Percentiles rank a stretch among this genome's conserved stretches.
These are phyloP conservation scores for Aspergillus mulundensis DNA, from an alignment of 495 filamentous ascomycete species.

Conservation along the genomic window DNA sequence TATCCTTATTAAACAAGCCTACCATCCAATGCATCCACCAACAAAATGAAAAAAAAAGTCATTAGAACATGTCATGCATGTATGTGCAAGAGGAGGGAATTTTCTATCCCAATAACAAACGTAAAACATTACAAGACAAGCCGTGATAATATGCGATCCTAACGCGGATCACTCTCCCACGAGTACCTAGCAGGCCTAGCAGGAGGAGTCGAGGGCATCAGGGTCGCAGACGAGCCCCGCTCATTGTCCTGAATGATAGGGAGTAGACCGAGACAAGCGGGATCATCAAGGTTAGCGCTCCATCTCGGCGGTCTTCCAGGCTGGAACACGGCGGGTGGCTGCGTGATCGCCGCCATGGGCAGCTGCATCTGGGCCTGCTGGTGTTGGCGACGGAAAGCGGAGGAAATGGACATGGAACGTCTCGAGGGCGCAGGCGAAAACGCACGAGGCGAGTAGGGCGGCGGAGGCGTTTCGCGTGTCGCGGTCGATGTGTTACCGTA, in stretches of 20 bases:
- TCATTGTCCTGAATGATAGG: slow-evolving; percentile 2
- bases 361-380: slow-evolving; percentile 3
- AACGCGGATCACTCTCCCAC: slow-evolving; percentile 26
- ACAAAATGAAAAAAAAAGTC: not conserved
- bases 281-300: slow-evolving; percentile 1
- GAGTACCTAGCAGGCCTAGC: slow-evolving; percentile 23
- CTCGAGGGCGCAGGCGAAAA: slow-evolving; percentile 26
- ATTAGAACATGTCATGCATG: not conserved
- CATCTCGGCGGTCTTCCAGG: not conserved
- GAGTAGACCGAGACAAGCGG: not conserved
- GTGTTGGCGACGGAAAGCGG: slow-evolving; percentile 13
- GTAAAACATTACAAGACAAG: not conserved
- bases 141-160: not conserved
- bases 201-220: not conserved
- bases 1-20: not conserved
- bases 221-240: not conserved
- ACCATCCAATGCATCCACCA: not conserved
- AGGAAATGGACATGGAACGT: slow-evolving; percentile 35
- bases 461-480: slow-evolving; percentile 44
- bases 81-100: not conserved
- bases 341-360: slow-evolving; percentile 22
- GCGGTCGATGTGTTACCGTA: slow-evolving; percentile 48
- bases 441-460: slow-evolving; percentile 37
- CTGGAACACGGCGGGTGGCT: slow-evolving; percentile 22
- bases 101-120: not conserved